Base-by-base conservation (phyloP, 345 rosid genomes). In the Zanthoxylum bungeanum region DNA sequence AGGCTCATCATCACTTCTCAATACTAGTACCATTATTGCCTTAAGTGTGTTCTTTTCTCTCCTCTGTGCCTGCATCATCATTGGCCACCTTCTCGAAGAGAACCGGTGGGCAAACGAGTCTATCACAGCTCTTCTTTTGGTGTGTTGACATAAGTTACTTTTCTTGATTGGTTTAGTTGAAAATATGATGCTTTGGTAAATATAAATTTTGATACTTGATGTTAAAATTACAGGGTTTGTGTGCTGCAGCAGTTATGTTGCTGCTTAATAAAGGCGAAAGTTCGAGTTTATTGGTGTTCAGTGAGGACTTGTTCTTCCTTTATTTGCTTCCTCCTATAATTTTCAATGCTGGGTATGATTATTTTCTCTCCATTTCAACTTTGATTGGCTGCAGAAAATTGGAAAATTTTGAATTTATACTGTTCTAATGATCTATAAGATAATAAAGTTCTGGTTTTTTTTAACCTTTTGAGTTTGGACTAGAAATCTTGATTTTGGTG, bases 51-150 rank as follows among this genome's bases (percentile, higher is more conserved):
- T 89, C 85, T 86, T 87, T 44, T 51, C 89, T 24, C 87, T 89
- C 31, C 89, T 89, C 47, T 89, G 91, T 47, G 84, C 82, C 50
- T 86, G 90, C 65, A 86, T 89, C 66, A 70, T 87, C 69, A 78
- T 87, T 6, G 92, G 92, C 2, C 92, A 87, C 53, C 85, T 89
- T 31, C 86, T 89, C 11, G 90, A 89, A 69, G 90, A 82, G 77
- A 82, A 87, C 60, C 86, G 89, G 4, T 87, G 95, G 95, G 89
- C 90, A 25, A 89, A 89, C 64, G 88, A 86, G 62, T 87, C 92
- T n/a, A 87, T 83, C 74, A 79, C 88, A 9, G 90, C 92, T 4
- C 90, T 89, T 56, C 47, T 87, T 66, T 50, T 85, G 90, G 94
- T 87, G 61, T 7, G 77, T 60, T 31, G 7, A 31, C 24, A n/a